Conservation (phyloP, 2,329 filamentous ascomycete genomes). For the Stachybotrys elegans region DNA sequence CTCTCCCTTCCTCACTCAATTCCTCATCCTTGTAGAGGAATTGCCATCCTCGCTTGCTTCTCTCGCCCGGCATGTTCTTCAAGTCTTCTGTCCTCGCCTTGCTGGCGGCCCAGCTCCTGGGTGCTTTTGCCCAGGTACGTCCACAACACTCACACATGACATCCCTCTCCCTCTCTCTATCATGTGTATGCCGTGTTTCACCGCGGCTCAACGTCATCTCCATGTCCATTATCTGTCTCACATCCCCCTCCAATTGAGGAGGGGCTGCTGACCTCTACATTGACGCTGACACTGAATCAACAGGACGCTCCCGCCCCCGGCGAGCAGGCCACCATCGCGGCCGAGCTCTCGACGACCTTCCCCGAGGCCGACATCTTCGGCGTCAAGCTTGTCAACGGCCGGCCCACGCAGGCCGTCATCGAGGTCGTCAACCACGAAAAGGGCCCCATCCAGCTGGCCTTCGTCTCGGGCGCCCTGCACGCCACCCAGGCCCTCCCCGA, state of each 20-base stretch:
- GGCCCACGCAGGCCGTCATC: constrained; percentile 75
- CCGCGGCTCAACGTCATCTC: background rate
- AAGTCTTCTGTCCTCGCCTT: constrained; percentile 68
- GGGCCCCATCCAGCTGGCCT: constrained; percentile 65
- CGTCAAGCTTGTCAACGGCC: constrained; percentile 91
- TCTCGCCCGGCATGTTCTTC: constrained; percentile 58
- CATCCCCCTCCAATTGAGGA: constrained; percentile 3
- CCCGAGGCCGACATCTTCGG: constrained; percentile 80
- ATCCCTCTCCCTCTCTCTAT: background rate
- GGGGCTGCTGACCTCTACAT: too few species aligned
- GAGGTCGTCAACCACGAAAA: constrained; percentile 82
- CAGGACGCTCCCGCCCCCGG: background rate
- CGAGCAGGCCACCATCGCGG: constrained; percentile 40
- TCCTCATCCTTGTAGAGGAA: background rate
- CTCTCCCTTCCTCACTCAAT: constrained; percentile 5
- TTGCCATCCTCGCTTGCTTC: background rate
- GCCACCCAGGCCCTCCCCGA: constrained; percentile 47
- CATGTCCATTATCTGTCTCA: background rate
- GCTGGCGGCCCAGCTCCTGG: constrained; percentile 63
- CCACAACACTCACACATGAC: constrained; percentile 10
- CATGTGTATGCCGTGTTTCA: background rate
- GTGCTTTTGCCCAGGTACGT: constrained; percentile 60
- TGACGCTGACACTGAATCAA: too few species aligned
- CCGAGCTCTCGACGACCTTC: constrained; percentile 60
- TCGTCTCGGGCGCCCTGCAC: constrained; percentile 72